Evolutionary conservation across 257 asterid species (phyloP).

Genomic region (Linderniella brevidens): DNA sequence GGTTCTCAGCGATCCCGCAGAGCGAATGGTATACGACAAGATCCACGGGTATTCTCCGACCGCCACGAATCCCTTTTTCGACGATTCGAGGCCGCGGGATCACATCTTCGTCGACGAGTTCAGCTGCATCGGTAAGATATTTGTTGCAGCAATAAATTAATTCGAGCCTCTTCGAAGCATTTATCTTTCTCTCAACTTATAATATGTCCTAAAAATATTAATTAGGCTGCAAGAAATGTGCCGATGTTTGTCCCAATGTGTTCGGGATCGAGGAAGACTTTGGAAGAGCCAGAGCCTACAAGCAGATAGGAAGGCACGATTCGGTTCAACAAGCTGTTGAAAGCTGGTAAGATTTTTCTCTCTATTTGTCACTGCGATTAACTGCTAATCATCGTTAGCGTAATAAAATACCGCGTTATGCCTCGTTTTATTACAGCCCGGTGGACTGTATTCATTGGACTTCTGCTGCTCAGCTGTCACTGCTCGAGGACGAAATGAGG

Average conservation of each 20-base stretch:
- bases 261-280: constrained; percentile 88
- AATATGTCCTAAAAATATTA: not conserved
- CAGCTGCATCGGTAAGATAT: constrained; percentile 72
- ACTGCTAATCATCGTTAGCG: too few species aligned
- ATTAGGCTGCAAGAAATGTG: constrained; percentile 93
- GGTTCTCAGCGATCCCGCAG: constrained; percentile 98
- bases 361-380: not conserved
- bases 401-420: not conserved
- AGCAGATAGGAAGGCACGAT: constrained; percentile 54
- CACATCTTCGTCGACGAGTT: constrained; percentile 96
- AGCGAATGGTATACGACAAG: constrained; percentile 85
- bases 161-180: too few species aligned
- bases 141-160: not conserved
- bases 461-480: constrained; percentile 87
- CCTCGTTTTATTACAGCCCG: constrained; percentile 58
- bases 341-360: constrained; percentile 55
- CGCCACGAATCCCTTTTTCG: constrained; percentile 75
- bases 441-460: constrained; percentile 96
- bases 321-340: constrained; percentile 78
- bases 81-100: constrained; percentile 59
- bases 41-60: constrained; percentile 86
- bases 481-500: constrained; percentile 97
- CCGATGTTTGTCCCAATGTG: constrained; percentile 61
- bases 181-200: too few species aligned
- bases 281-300: constrained; percentile 92